These are phyloP conservation scores for Aschersonia sp. DNA, from an alignment of 2,329 filamentous ascomycete species.

Conservation along the genomic window DNA sequence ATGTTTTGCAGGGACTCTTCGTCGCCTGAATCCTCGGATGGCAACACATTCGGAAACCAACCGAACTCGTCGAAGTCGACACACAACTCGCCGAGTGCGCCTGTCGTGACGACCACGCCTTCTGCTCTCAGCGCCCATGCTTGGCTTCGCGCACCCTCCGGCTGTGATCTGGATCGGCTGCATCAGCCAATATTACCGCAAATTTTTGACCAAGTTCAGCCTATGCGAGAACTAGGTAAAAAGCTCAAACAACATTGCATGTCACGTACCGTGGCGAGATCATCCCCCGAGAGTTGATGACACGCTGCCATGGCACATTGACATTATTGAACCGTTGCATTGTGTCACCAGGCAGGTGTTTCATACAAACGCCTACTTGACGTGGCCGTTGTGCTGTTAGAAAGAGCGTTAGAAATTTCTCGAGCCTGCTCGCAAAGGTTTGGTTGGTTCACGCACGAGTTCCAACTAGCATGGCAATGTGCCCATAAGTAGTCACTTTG, in stretches of 20 bases:
- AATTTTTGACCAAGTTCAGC: no score
- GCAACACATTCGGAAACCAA: constrained; percentile 39
- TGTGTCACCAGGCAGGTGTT: constrained; percentile 54
- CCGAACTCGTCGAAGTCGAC: constrained; percentile 37
- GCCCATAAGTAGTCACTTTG: constrained; percentile 76
- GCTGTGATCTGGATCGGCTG: constrained; percentile 20
- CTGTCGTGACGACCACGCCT: constrained; percentile 33
- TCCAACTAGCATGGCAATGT: constrained; percentile 59
- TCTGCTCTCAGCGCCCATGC: constrained; percentile 34
- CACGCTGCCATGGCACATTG: constrained; percentile 89
- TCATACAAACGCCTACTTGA: constrained; percentile 83
- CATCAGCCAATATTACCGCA: not conserved
- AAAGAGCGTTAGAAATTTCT: not conserved
- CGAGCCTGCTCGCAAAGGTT: not conserved
- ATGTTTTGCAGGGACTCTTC: not conserved
- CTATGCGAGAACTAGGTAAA: no score
- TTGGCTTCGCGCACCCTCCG: constrained; percentile 33
- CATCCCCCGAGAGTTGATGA: constrained; percentile 73
- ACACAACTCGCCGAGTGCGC: constrained; percentile 33
- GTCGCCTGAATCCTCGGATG: constrained; percentile 20
- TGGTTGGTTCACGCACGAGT: constrained; percentile 41
- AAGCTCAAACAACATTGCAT: not conserved
- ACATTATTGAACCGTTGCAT: constrained; percentile 47
- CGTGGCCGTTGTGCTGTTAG: constrained; percentile 53
- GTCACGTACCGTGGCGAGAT: constrained; percentile 62